These are phyloP conservation scores for Dalechampia spathulata DNA, from an alignment of 441 rosid genomes.

Conservation along the genomic window DNA sequence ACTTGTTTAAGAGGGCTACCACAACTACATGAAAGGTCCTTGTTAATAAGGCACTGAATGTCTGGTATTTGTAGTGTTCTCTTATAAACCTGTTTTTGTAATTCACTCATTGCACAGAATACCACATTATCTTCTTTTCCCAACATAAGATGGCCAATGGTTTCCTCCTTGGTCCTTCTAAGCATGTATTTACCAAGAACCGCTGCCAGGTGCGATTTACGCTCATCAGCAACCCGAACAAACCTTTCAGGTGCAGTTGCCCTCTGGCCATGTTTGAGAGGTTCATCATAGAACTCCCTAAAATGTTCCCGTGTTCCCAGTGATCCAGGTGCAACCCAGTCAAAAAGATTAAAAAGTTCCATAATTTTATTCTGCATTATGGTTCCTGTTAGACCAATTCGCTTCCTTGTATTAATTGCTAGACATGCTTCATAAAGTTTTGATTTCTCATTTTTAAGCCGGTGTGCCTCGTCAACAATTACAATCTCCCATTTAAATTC, in stretches of 20 bases:
- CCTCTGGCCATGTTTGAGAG: conserved; percentile 89
- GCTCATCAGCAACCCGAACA: conserved; percentile 65
- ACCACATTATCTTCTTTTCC: conserved; percentile 98
- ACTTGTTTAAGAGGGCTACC: conserved; percentile 89
- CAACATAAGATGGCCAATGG: conserved; percentile 94
- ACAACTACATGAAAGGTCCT: conserved; percentile 77
- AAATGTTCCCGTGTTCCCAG: conserved; percentile 89
- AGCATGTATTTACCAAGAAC: conserved; percentile 77
- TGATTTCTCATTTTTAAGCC: conserved; percentile 85
- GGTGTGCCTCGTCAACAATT: conserved; percentile 90
- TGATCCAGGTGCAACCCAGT: conserved; percentile 86
- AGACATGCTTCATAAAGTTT: conserved; percentile 74
- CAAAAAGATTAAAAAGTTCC: conserved; percentile 85
- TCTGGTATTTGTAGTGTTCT: conserved; percentile 86
- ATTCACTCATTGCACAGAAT: conserved; percentile 87
- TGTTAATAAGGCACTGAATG: conserved; percentile 78
- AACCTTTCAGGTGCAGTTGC: conserved; percentile 77
- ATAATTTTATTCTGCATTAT: conserved; percentile 87
- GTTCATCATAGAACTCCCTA: conserved; percentile 78
- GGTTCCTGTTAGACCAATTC: conserved; percentile 90
- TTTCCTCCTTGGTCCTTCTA: conserved; percentile 94
- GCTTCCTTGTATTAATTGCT: conserved; percentile 48
- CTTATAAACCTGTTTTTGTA: conserved; percentile 71
- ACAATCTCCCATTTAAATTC: conserved; percentile 79
- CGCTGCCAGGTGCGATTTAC: conserved; percentile 63